Evolutionary conservation across 495 filamentous ascomycete genomes (phyloP).

Genomic region (Immersiella caudata): DNA sequence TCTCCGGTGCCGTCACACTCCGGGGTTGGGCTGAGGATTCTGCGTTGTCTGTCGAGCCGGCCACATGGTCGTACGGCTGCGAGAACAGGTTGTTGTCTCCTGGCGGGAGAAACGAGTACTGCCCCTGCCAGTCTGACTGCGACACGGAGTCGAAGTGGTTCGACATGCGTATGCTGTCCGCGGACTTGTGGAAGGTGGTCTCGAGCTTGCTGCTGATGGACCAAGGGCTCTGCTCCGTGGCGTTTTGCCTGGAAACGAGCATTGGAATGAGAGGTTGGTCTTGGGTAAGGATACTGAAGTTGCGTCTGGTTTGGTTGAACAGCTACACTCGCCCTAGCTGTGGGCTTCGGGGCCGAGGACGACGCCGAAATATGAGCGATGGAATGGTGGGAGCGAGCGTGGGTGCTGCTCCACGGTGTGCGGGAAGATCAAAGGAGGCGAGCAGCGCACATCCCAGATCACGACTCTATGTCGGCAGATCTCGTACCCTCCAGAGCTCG

Average conservation of each 20-base stretch:
- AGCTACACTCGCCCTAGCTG: slow-evolving; percentile 25
- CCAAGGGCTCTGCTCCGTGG: slow-evolving; percentile 61
- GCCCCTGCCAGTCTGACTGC: slow-evolving; percentile 63
- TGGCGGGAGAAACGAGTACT: slow-evolving; percentile 58
- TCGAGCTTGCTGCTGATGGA: slow-evolving; percentile 60
- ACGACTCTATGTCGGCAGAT: slow-evolving; percentile 26
- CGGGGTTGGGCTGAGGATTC: slow-evolving; percentile 49
- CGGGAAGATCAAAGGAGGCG: slow-evolving; percentile 26
- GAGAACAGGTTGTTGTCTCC: slow-evolving; percentile 54
- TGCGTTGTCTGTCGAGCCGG: slow-evolving; percentile 44
- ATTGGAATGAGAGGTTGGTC: slow-evolving; percentile 51
- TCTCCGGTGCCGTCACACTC: slow-evolving; percentile 41
- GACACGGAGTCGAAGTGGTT: slow-evolving; percentile 58
- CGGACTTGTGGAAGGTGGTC: slow-evolving; percentile 53
- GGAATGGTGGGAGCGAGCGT: slow-evolving; percentile 21
- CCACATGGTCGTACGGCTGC: slow-evolving; percentile 52
- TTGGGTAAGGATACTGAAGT: slow-evolving; percentile 20
- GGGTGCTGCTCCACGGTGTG: slow-evolving; percentile 15
- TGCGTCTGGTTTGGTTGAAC: slow-evolving; percentile 22
- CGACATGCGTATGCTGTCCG: slow-evolving; percentile 61
- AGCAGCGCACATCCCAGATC: slow-evolving; percentile 24
- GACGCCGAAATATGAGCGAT: background rate
- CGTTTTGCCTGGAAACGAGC: slow-evolving; percentile 61
- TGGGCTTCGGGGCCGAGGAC: slow-evolving; percentile 13
- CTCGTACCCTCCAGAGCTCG: slow-evolving; percentile 26